phyloP scores from a whole-genome alignment of 1,284 basidiomycete species.

The Ceratobasidium sp. region DNA sequence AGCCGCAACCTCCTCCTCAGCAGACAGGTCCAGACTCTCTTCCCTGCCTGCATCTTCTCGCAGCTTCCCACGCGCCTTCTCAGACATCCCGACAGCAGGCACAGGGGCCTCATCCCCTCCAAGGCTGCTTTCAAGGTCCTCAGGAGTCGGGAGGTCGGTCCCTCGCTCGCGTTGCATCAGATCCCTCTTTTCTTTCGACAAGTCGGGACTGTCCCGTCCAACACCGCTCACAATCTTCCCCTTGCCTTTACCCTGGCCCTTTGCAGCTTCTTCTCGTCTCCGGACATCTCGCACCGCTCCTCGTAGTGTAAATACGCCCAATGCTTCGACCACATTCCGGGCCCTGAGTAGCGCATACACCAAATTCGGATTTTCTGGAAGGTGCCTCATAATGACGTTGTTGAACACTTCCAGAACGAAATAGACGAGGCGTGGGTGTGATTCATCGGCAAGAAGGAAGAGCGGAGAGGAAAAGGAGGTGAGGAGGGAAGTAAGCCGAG shows the following conservation, averaged over 20 bases:
- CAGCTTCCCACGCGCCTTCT: constrained; percentile 91
- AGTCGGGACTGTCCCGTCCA: constrained; percentile 17
- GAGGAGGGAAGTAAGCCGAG: constrained; percentile 86
- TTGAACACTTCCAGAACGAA: constrained; percentile 95
- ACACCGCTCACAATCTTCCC: constrained; percentile 20
- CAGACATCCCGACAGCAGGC: constrained; percentile 62
- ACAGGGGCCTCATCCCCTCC: constrained; percentile 40
- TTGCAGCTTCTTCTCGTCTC: constrained; percentile 68
- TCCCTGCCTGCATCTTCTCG: constrained; percentile 61
- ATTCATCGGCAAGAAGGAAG: constrained; percentile 92
- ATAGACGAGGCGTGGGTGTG: constrained; percentile 90
- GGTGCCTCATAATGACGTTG: constrained; percentile 75
- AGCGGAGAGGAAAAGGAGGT: constrained; percentile 87
- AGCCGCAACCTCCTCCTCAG: constrained; percentile 70
- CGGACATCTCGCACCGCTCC: constrained; percentile 77
- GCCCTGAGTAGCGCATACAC: constrained; percentile 86
- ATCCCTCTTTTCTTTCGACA: constrained; percentile 35
- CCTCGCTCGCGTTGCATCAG: constrained; percentile 38
- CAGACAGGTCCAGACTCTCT: constrained; percentile 63
- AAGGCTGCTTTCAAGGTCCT: constrained; percentile 36
- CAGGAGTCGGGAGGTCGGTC: constrained; percentile 21
- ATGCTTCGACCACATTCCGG: constrained; percentile 83
- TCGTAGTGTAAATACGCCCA: constrained; percentile 89
- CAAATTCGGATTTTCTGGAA: constrained; percentile 84
- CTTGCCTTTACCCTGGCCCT: constrained; percentile 25